These are phyloP conservation scores for Venturia oleaginea DNA, from an alignment of 2,329 filamentous ascomycete genomes.

Conservation along the genomic window DNA sequence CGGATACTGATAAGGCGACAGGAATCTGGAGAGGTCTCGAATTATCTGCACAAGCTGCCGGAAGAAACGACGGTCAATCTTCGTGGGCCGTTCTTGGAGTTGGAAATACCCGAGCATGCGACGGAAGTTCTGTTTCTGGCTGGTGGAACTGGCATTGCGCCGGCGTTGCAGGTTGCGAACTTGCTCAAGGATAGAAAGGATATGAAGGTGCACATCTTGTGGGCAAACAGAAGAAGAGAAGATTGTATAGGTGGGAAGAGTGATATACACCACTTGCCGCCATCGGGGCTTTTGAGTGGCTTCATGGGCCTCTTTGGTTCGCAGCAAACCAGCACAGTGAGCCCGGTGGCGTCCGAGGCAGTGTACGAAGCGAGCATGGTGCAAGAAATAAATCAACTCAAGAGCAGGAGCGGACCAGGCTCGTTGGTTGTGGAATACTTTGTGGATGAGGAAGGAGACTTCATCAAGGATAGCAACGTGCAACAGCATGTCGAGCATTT, in stretches of 20 bases:
- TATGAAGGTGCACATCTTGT: conserved; percentile 59
- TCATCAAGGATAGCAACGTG: conserved; percentile 43
- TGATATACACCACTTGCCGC: conserved; percentile 29
- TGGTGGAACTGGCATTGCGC: conserved; percentile 86
- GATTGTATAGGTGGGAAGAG: conserved; percentile 56
- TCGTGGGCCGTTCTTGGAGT: conserved; percentile 69
- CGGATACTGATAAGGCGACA: conserved; percentile 69
- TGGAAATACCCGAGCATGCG: conserved; percentile 45
- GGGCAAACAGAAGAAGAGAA: conserved; percentile 63
- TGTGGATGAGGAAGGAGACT: conserved; percentile 68
- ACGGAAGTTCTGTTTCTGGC: conserved; percentile 70
- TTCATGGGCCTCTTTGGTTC: conserved; percentile 20
- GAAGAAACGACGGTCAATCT: conserved; percentile 60
- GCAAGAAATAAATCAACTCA: conserved; percentile 6
- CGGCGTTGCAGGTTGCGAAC: conserved; percentile 71
- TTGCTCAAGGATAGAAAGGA: conserved; percentile 44
- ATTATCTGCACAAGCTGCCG: conserved; percentile 60
- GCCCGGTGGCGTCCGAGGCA: too few relatives aligned
- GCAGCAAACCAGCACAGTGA: background rate
- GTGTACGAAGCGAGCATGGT: conserved; percentile 9
- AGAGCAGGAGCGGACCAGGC: background rate
- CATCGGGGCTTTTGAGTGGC: conserved; percentile 23
- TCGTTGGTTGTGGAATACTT: conserved; percentile 62
- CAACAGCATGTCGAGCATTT: conserved; percentile 16
- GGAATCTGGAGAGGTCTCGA: conserved; percentile 73